Conservation (phyloP, 352 stramenopile genomes). For the Phytophthora ohioensis region DNA sequence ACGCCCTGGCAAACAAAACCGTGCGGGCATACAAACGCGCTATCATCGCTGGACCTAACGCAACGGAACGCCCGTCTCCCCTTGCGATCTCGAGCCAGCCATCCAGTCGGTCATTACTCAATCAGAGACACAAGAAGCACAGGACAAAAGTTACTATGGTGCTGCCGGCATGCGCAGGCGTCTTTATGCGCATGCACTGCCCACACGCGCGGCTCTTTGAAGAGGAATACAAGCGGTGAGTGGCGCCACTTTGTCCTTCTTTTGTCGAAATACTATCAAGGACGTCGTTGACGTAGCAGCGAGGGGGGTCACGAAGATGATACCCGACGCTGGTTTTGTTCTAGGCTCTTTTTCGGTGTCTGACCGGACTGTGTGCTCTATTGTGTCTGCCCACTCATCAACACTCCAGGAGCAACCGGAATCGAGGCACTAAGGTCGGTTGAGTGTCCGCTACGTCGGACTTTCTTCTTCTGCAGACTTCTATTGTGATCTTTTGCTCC, state of each 20-base stretch:
- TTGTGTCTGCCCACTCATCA: constrained; percentile 6
- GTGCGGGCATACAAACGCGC: constrained; percentile 14
- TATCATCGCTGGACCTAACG: constrained; percentile 6
- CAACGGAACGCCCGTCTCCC: constrained; percentile 37
- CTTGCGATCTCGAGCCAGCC: constrained; percentile 8
- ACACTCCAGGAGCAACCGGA: constrained; percentile 49
- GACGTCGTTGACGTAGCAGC: constrained; percentile 18
- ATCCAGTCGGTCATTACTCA: constrained; percentile 21
- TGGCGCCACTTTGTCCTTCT: not conserved
- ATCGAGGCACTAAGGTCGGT: constrained; percentile 52
- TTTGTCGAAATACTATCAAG: constrained; percentile 22
- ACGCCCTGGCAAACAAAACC: constrained; percentile 23
- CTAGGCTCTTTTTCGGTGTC: not conserved
- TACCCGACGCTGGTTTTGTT: not conserved
- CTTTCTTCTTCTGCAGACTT: not conserved
- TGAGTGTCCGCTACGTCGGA: not conserved
- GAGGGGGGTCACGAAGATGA: not conserved
- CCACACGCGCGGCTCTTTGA: constrained; percentile 55
- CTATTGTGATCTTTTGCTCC: not conserved
- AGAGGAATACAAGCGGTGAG: constrained; percentile 73
- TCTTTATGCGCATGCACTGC: constrained; percentile 53
- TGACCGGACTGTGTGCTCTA: constrained; percentile 12
- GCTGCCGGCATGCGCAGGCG: constrained; percentile 43
- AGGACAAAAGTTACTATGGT: not conserved
- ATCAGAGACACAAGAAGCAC: constrained; percentile 2